Conservation (phyloP, 2,329 filamentous ascomycete genomes). For the Fusarium neocosmosporiellum region DNA sequence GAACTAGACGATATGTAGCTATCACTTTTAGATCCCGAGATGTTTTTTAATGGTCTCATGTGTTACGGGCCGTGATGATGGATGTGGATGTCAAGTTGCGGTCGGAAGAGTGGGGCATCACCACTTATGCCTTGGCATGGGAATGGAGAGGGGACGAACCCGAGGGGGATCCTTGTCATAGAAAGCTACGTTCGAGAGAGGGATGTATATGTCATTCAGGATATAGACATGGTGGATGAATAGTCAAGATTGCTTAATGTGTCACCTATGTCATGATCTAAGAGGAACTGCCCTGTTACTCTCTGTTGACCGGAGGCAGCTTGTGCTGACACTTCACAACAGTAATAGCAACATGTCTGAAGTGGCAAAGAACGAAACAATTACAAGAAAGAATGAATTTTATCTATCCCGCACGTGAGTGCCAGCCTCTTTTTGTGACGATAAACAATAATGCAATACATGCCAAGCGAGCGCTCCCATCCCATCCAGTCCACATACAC, state of each 20-base stretch:
- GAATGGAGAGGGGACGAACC: background rate
- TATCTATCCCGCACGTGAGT: slow-evolving; percentile 2
- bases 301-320: background rate
- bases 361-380: background rate
- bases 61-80: background rate
- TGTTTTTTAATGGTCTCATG: background rate
- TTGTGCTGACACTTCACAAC: background rate
- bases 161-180: background rate
- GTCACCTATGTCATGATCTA: background rate
- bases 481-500: background rate
- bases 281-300: background rate
- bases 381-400: background rate
- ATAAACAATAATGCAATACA: background rate
- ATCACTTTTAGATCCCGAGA: background rate
- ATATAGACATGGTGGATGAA: background rate
- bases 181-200: background rate
- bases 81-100: slow-evolving; percentile 1
- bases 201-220: background rate
- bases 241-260: background rate
- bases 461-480: background rate
- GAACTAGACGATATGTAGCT: background rate
- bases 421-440: background rate
- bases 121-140: slow-evolving; percentile 18
- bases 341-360: background rate
- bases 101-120: slow-evolving; percentile 30